A percentile compares a stretch with the other conserved stretches of the same genome.
phyloP scores from a whole-genome alignment of 129 eudicot species.

The Solidago caesia region DNA sequence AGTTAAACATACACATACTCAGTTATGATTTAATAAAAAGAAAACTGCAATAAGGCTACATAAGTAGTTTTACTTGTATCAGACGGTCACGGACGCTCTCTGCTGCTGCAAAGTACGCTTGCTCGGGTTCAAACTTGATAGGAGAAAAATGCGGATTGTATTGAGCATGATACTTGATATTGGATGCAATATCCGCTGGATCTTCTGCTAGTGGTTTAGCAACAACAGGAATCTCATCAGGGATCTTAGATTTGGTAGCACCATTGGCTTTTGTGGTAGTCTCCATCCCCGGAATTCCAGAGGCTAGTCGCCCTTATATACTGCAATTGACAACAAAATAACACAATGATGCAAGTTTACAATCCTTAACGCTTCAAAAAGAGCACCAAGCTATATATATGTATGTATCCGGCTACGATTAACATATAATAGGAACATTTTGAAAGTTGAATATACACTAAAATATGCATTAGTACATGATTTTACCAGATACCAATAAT shows the following conservation, averaged over 20 bases:
- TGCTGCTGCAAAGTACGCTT: constrained; percentile 94
- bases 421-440: too few relatives aligned
- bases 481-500: too few relatives aligned
- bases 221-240: constrained; percentile 57
- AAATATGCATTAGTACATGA: too few relatives aligned
- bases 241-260: constrained; percentile 37
- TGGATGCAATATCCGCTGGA: constrained; percentile 79
- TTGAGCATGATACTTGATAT: constrained; percentile 88
- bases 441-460: too few relatives aligned
- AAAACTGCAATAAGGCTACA: neutral
- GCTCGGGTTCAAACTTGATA: constrained; percentile 93
- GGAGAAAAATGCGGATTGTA: constrained; percentile 96
- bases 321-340: constrained; percentile 14
- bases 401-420: neutral
- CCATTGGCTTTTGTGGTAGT: constrained; percentile 46
- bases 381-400: neutral
- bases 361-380: neutral
- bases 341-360: neutral
- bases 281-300: constrained; percentile 45
- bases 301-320: constrained; percentile 18
- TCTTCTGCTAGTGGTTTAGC: constrained; percentile 77
- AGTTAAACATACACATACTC: too few relatives aligned
- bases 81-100: constrained; percentile 93
- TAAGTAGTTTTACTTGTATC: constrained; percentile 51
- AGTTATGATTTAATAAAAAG: too few relatives aligned